Conservation (phyloP, 2,329 filamentous ascomycete genomes). For the Coniochaeta sp. region DNA sequence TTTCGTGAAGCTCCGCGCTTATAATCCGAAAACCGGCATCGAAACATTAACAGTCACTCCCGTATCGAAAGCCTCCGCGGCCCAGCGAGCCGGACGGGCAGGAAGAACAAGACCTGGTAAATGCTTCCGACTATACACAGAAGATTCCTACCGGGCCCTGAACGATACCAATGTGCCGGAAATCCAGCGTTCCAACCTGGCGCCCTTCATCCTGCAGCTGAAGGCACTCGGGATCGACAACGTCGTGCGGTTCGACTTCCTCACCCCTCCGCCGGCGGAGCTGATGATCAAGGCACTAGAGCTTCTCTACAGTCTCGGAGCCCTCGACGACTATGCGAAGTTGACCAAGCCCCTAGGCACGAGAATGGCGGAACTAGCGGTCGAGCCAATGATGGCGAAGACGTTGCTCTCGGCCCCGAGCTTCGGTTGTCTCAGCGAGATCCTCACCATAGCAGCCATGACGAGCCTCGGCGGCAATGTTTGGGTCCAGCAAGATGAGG, state of each 20-base stretch:
- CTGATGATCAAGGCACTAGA: slow-evolving; percentile 82
- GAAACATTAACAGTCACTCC: slow-evolving; percentile 77
- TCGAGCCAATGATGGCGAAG: slow-evolving; percentile 95
- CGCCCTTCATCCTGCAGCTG: slow-evolving; percentile 80
- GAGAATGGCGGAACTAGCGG: slow-evolving; percentile 85
- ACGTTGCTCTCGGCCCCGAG: slow-evolving; percentile 67
- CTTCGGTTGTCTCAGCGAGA: slow-evolving; percentile 76
- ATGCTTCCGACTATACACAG: slow-evolving; percentile 88
- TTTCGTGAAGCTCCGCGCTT: slow-evolving; percentile 83
- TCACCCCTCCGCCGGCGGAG: slow-evolving; percentile 78
- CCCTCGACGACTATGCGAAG: slow-evolving; percentile 82
- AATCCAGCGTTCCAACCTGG: slow-evolving; percentile 86
- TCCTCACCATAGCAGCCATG: slow-evolving; percentile 92
- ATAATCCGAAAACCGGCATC: slow-evolving; percentile 77
- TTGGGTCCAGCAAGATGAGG: slow-evolving; percentile 74
- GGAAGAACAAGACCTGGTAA: slow-evolving; percentile 87
- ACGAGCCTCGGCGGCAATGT: slow-evolving; percentile 74
- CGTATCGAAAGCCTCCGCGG: slow-evolving; percentile 86
- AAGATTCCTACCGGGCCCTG: slow-evolving; percentile 59
- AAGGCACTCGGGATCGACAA: slow-evolving; percentile 96
- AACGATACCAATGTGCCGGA: slow-evolving; percentile 74
- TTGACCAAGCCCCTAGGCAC: slow-evolving; percentile 81
- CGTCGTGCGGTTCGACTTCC: slow-evolving; percentile 80
- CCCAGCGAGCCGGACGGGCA: slow-evolving; percentile 81
- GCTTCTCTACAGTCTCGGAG: slow-evolving; percentile 77